phyloP scores from a whole-genome alignment of 2,329 filamentous ascomycete species.

The Hymenoscyphus fraxineus region DNA sequence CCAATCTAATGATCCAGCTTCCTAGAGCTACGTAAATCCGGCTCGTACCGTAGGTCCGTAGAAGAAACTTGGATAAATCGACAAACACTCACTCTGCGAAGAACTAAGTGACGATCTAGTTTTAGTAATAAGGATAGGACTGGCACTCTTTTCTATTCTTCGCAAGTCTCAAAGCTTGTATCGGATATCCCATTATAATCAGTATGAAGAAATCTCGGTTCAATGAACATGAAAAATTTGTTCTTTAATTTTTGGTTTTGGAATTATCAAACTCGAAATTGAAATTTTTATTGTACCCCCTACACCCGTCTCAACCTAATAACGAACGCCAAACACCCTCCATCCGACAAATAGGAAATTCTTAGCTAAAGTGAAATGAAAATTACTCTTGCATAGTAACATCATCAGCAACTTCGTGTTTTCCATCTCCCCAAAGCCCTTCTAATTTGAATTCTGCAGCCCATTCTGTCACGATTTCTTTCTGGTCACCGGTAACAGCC shows the following conservation, averaged over 20 bases:
- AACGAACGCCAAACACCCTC: background rate
- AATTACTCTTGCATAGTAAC: slow-evolving; percentile 32
- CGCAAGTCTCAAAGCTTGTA: too few relatives aligned
- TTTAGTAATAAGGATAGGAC: too few relatives aligned
- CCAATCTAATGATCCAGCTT: too few relatives aligned
- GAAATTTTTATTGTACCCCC: background rate
- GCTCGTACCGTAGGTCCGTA: too few relatives aligned
- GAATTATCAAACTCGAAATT: background rate
- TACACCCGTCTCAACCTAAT: background rate
- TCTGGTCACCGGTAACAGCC: slow-evolving; percentile 60
- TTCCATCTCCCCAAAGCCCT: slow-evolving; percentile 78
- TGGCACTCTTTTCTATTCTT: too few relatives aligned
- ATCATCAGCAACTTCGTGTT: slow-evolving; percentile 23
- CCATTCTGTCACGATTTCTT: slow-evolving; percentile 89
- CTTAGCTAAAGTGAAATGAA: background rate
- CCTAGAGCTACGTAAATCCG: too few relatives aligned
- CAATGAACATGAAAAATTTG: too few relatives aligned
- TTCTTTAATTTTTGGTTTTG: background rate
- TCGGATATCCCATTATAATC: too few relatives aligned
- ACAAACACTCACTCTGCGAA: too few relatives aligned
- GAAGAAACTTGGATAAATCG: too few relatives aligned
- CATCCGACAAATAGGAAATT: background rate
- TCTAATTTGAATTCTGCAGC: slow-evolving; percentile 93
- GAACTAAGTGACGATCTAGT: too few relatives aligned
- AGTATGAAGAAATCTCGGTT: too few relatives aligned